Base-by-base conservation (phyloP, 805 yeast genomes). In the Spencermartinsiella europaea region DNA sequence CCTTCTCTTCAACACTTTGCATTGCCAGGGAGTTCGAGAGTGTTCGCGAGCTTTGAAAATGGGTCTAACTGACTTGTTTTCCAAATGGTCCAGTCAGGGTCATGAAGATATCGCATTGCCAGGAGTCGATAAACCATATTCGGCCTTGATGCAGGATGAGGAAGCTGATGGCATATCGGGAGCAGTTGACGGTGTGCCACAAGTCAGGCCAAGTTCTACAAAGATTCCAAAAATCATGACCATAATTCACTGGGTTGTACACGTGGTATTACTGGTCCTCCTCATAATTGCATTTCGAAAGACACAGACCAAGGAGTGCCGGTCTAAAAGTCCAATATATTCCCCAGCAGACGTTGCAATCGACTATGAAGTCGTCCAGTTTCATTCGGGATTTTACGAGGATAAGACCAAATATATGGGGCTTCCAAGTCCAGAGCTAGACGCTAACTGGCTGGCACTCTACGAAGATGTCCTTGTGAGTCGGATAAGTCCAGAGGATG, bases 401-500 rank as follows among this genome's bases (percentile, higher is more conserved):
- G 33, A 34, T 16, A 39, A 22, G 21, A 42, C 40, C 14, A 22
- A 34, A n/a, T 42, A 25, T 20, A 39, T 25, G 40, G 45, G 45
- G 4, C 12, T n/a, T 8, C 45, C 45, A 5, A 28, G 42, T 4
- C 45, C 45, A 12, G 45, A 42, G 34, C 5, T 42, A 14, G 45
- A 42, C 28, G 40, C 5, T 5, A 42, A 17, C 8, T 42, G 45
- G 45, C 8, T 25, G 21, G 15, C 16, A 8, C 15, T n/a, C 5
- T 38, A n/a, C 22, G 15, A 12, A 15, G 17, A 34, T 19, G 42
- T 38, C 16, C 31, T 22, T 38, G 22, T 38, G 5, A 15, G 27
- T 10, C 7, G 45, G 28, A 21, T 42, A 16, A 21, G 42, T 7
- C n/a, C 34, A 34, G 33, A 22, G 14, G 40, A 42, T 20, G 45